Base-by-base conservation (phyloP, 2,329 filamentous ascomycete species). In the Claviceps quebecensis region DNA sequence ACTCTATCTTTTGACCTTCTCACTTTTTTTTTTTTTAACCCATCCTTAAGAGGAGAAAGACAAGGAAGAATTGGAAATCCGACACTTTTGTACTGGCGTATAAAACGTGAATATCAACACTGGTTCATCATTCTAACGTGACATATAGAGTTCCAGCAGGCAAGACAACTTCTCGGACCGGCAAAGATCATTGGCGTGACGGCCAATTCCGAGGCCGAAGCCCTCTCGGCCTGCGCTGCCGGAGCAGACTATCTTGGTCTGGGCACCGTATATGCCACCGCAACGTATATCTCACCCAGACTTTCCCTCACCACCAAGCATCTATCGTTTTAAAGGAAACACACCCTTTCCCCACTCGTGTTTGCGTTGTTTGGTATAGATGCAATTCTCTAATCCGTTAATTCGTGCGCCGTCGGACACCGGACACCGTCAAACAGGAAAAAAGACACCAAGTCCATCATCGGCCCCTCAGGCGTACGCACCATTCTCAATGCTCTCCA, bases 211-310 rank as follows among this genome's bases (percentile, higher is more conserved):
- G 65, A 80, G 22, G 76, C 82, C 6, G 86, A 97, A 69, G 87
- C 88, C 4, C 66, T 82, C 47, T 71, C 68, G 51, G 91, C 90
- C 1, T 84, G 86, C 53, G 70, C 77, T 48, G 78, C 77, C 48
- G 88, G 88, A n/a, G 89, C 90, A 29, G 82, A 93, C 65, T 97
- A 97, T 66, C 73, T 97, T 4, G 93, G 91, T 17, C 82, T 97
- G 47, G 91, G 93, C 26, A 93, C 91, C 1, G 80, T 96, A 56
- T 96, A 86, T 68, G 80, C 89, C 16, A 97, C 91, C 0, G 67
- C 80, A 47, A 95, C 89, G 77, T 86, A 70, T 66, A 74, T 69
- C 22, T 49, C 47, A 16, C 19, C 40, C 19, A 26, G 41, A 34
- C 41, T 16, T 8, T 14, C 5, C 23, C 16, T 17, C 5, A 34